A percentile compares a stretch with the other conserved stretches of the same genome.
Conservation (phyloP, 2,329 filamentous ascomycete species). For the Ceratocystis variospora region DNA sequence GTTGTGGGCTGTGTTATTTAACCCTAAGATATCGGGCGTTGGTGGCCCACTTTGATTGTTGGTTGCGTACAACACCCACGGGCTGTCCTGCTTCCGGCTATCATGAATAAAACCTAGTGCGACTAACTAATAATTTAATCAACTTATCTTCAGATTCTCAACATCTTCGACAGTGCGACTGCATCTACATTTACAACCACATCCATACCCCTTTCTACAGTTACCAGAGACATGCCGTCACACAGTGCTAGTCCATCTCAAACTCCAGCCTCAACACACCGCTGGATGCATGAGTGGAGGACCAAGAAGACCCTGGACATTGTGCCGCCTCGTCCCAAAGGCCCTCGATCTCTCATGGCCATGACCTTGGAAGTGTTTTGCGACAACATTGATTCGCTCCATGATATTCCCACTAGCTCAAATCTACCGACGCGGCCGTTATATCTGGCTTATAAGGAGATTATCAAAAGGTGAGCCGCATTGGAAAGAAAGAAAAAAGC, state of each 20-base stretch:
- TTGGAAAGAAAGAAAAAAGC: background rate
- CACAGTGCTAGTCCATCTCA: too few relatives aligned
- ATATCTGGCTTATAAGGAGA: constrained; percentile 2
- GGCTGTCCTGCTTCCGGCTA: too few relatives aligned
- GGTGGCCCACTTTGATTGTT: background rate
- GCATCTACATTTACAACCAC: too few relatives aligned
- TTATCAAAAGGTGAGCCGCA: background rate
- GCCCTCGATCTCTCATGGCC: constrained; percentile 1
- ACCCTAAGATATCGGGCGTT: background rate
- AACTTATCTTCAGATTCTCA: too few relatives aligned
- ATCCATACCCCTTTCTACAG: too few relatives aligned
- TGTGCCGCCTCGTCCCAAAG: background rate
- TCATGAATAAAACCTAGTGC: too few relatives aligned
- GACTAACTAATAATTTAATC: too few relatives aligned
- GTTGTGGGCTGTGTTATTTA: background rate
- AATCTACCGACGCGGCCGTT: background rate
- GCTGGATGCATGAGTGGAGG: constrained; percentile 8
- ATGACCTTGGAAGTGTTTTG: constrained; percentile 10
- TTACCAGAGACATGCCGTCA: too few relatives aligned
- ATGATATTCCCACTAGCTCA: background rate
- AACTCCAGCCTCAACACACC: background rate
- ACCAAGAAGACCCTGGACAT: background rate
- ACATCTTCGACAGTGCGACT: too few relatives aligned
- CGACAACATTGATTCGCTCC: background rate
- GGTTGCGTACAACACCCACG: too few relatives aligned